Conservation (phyloP, 345 rosid genomes). For the Arabis hirsuta region DNA sequence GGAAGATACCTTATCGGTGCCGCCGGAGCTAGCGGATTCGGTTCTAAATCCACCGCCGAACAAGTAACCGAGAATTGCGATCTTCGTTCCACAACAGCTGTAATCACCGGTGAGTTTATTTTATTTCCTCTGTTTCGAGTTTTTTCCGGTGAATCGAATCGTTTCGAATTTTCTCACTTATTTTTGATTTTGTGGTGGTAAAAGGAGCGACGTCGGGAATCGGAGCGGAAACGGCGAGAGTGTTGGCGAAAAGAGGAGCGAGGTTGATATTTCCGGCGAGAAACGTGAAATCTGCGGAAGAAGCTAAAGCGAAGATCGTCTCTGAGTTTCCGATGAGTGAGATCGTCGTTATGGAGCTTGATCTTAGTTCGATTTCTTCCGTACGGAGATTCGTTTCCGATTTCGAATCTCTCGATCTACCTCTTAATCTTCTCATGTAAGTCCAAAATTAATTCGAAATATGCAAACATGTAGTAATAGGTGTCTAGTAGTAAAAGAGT, state of each 20-base stretch:
- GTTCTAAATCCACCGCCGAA: constrained; percentile 92
- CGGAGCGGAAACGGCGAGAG: constrained; percentile 94
- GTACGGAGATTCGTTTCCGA: constrained; percentile 69
- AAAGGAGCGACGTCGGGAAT: constrained; percentile 98
- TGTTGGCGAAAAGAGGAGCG: constrained; percentile 77
- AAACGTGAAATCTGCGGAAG: constrained; percentile 79
- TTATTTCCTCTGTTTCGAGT: neutral
- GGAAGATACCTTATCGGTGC: constrained; percentile 80
- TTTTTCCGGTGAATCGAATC: constrained; percentile 11
- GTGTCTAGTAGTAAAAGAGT: neutral
- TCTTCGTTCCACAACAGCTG: constrained; percentile 70
- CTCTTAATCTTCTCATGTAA: constrained; percentile 93
- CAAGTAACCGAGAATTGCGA: constrained; percentile 68
- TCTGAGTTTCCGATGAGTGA: constrained; percentile 72
- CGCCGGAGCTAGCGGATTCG: constrained; percentile 77
- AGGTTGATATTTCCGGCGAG: constrained; percentile 83
- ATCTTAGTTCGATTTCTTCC: constrained; percentile 86
- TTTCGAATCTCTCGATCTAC: constrained; percentile 69
- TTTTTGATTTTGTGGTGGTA: neutral
- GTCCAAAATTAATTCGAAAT: neutral
- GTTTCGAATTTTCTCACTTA: neutral
- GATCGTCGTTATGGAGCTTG: constrained; percentile 80
- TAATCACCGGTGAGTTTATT: constrained; percentile 74
- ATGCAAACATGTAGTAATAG: neutral
- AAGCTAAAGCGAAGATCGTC: constrained; percentile 61